Evolutionary conservation across 2,329 filamentous ascomycete species (phyloP), one percentile per base, ranked within the genome.

Genomic region (Fusarium sp.): DNA sequence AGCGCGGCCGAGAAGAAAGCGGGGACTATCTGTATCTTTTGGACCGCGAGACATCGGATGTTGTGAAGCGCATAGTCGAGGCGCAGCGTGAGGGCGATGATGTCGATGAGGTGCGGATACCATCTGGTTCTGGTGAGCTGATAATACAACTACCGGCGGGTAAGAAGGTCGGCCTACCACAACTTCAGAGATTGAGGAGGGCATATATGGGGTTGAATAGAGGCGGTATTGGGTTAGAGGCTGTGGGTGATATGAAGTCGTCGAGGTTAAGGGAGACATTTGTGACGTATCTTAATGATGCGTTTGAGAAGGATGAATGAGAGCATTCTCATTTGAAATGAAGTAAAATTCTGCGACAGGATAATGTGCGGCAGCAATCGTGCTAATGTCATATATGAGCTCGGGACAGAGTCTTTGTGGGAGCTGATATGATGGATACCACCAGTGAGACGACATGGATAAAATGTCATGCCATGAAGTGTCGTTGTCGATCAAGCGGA

Each of bases 11-110:
- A 84, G 85, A 93, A 84, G 84, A 90, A 77, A 74, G 89, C 81
- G 77, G 90, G 76, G 91, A 95, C 75, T 95, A 94, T 77, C 84
- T 97, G 53, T 94, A 96, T 77, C 86, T 93, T 63, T 84, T 97
- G 24, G 93, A 97, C 79, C 88, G 88, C 68, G 90, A 90, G 76
- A 95, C 93, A 9, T 93, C 94, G 72, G 91, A 91, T 55, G 87
- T 97, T 31, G 86, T 96, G 54, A 88, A 89, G 72, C 84, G 85
- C 58, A 89, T 97, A 38, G 79, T 92, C 58, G 88, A 91, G 48
- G 90, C 88, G 81, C 88, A 92, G 76, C 86, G 87, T 52, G 90
- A 93, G 58, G 90, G 93, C 54, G 90, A 68, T 42, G 72, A 92
- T 66, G 87, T 85, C 7, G 87, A 82, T 24, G 84, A 87, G 68